phyloP scores from a whole-genome alignment of 2,329 filamentous ascomycete species.

The Cladobotryum protrusum region DNA sequence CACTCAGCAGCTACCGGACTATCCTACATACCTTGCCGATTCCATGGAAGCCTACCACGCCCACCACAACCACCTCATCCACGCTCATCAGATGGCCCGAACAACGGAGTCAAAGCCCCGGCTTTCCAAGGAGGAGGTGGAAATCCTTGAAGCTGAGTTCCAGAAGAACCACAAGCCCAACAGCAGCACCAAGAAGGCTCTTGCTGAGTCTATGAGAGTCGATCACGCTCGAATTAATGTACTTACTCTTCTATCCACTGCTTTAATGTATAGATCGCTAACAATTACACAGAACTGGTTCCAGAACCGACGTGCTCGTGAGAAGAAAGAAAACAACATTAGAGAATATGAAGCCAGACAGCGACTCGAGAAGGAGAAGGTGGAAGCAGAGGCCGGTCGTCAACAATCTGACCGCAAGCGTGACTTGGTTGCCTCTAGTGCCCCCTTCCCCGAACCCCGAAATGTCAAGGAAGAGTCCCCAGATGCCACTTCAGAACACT shows the following conservation, averaged over 20 bases:
- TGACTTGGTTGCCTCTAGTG: conserved; percentile 36
- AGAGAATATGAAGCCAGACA: conserved; percentile 35
- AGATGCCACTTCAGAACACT: conserved; percentile 14
- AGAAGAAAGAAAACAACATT: conserved; percentile 56
- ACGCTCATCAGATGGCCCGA: conserved; percentile 34
- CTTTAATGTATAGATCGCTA: conserved; percentile 18
- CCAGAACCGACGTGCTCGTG: conserved; percentile 59
- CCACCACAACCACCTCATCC: conserved; percentile 31
- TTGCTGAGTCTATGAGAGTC: conserved; percentile 57
- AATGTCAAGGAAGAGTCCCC: conserved; percentile 12
- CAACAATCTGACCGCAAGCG: conserved; percentile 27
- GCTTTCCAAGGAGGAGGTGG: conserved; percentile 53
- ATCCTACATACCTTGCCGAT: conserved; percentile 31
- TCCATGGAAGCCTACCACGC: conserved; percentile 33
- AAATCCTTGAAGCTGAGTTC: conserved; percentile 55
- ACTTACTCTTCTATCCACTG: conserved; percentile 18
- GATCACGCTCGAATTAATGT: conserved; percentile 60
- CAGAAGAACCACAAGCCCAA: conserved; percentile 59
- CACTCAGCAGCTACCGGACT: conserved; percentile 25
- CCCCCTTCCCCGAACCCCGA: conserved; percentile 30
- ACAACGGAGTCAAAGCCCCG: conserved; percentile 45
- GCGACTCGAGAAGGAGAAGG: conserved; percentile 29
- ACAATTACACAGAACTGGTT: conserved; percentile 57
- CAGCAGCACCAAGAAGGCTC: conserved; percentile 53
- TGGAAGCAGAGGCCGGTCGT: conserved; percentile 16